Evolutionary conservation across 306 rosid species (phyloP).

Genomic region (Glycine soja): DNA sequence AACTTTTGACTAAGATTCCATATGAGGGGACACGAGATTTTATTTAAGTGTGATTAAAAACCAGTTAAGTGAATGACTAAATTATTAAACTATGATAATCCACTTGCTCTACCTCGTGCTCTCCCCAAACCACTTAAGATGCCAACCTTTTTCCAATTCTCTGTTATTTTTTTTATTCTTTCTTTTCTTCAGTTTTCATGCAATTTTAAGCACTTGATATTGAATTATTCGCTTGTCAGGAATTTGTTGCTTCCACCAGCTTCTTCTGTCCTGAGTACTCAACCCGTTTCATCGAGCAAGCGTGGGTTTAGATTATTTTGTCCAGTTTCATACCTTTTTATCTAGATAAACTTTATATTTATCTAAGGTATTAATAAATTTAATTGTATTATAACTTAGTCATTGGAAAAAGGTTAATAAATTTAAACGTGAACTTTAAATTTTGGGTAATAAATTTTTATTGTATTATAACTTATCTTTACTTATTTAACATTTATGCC

Average conservation of each 20-base stretch:
- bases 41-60: constrained; percentile 22
- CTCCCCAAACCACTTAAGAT: constrained; percentile 47
- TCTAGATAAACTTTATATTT: no score
- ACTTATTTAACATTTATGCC: not conserved
- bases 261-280: not conserved
- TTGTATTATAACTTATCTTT: not conserved
- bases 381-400: no score
- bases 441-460: no score
- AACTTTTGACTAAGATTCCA: constrained; percentile 71
- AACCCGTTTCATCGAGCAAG: not conserved
- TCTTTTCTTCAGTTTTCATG: constrained; percentile 34
- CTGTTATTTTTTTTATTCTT: constrained; percentile 21
- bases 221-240: constrained; percentile 39
- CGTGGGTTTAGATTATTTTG: not conserved
- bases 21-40: constrained; percentile 21
- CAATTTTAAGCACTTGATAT: constrained; percentile 48
- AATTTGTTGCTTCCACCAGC: constrained; percentile 38
- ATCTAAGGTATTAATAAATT: no score
- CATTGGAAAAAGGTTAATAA: no score
- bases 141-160: not conserved
- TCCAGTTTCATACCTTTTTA: no score
- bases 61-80: constrained; percentile 8
- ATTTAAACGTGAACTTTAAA: no score
- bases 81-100: constrained; percentile 52
- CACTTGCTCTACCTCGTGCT: constrained; percentile 75